phyloP scores from a whole-genome alignment of 805 yeast species.

The Helenozyma baotianmanensis region DNA sequence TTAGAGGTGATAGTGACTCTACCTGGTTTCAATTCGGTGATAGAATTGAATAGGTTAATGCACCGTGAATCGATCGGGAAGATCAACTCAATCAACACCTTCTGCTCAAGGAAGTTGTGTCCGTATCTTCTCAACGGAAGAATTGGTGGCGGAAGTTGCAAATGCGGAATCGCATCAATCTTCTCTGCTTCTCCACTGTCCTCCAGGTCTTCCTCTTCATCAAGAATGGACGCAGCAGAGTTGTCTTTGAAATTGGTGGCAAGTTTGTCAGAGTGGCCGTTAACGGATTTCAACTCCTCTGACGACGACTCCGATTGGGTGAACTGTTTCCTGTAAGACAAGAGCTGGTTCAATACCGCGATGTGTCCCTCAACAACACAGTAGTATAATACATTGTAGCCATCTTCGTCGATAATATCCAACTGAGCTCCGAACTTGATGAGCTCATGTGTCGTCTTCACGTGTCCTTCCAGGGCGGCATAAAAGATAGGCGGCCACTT shows the following conservation, averaged over 20 bases:
- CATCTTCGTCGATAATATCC: constrained; percentile 68
- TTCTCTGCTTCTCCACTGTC: constrained; percentile 33
- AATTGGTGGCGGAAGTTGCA: constrained; percentile 92
- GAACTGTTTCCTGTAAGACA: constrained; percentile 31
- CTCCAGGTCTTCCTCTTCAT: constrained; percentile 31
- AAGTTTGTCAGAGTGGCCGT: background rate
- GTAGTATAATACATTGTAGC: constrained; percentile 75
- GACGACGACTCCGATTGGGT: background rate
- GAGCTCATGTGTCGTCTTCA: constrained; percentile 61
- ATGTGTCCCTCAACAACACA: constrained; percentile 95
- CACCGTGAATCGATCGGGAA: constrained; percentile 50
- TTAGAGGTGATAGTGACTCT: constrained; percentile 77
- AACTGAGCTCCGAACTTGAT: constrained; percentile 71
- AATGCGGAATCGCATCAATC: constrained; percentile 79
- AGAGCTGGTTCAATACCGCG: constrained; percentile 66
- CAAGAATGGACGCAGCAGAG: constrained; percentile 24
- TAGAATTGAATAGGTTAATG: constrained; percentile 41
- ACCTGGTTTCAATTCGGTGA: constrained; percentile 56
- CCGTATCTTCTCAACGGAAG: constrained; percentile 92
- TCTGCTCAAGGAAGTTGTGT: constrained; percentile 89
- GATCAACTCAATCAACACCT: constrained; percentile 73
- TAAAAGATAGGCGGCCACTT: constrained; percentile 94
- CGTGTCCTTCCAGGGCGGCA: constrained; percentile 82
- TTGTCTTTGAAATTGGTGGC: background rate
- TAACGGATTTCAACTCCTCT: no score